phyloP scores from a whole-genome alignment of 2,329 filamentous ascomycete species.

The Beauveria rudraprayagi region DNA sequence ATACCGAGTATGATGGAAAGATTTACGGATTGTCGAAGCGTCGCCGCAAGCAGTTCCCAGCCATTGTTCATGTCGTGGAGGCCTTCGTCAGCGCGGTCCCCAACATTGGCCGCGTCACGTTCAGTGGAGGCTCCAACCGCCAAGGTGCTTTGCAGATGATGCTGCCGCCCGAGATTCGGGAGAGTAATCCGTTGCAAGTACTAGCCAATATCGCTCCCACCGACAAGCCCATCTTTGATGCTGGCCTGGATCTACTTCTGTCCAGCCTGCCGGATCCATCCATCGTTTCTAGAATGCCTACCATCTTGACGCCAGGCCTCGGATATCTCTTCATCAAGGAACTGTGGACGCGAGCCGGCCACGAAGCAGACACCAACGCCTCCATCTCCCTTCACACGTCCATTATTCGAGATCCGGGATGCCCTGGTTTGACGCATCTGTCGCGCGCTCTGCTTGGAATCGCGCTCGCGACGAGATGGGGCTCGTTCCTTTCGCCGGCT shows the following conservation, averaged over 20 bases:
- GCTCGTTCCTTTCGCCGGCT: slow-evolving; percentile 45
- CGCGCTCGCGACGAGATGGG: slow-evolving; percentile 67
- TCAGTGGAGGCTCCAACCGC: slow-evolving; percentile 80
- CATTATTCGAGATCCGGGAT: slow-evolving; percentile 57
- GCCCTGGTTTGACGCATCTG: slow-evolving; percentile 67
- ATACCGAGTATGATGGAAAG: slow-evolving; percentile 42
- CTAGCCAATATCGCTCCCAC: slow-evolving; percentile 18
- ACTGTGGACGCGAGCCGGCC: slow-evolving; percentile 44
- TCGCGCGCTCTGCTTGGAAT: slow-evolving; percentile 64
- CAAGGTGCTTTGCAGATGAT: slow-evolving; percentile 74
- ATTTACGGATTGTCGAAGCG: slow-evolving; percentile 75
- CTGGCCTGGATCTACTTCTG: slow-evolving; percentile 29
- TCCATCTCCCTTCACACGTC: slow-evolving; percentile 66
- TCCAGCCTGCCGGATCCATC: slow-evolving; percentile 34
- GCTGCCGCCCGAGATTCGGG: slow-evolving; percentile 50
- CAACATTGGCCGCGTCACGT: slow-evolving; percentile 64
- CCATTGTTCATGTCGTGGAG: slow-evolving; percentile 72
- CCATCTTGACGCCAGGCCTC: slow-evolving; percentile 35
- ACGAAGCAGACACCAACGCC: slow-evolving; percentile 46
- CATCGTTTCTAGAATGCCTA: slow-evolving; percentile 29
- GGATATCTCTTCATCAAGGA: slow-evolving; percentile 38
- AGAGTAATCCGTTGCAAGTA: slow-evolving; percentile 54
- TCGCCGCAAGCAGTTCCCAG: slow-evolving; percentile 72
- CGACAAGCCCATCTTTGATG: slow-evolving; percentile 26
- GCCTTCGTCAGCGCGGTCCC: slow-evolving; percentile 64